Evolutionary conservation across 1,284 basidiomycete species (phyloP).

Genomic region (Calocybe gambosa): DNA sequence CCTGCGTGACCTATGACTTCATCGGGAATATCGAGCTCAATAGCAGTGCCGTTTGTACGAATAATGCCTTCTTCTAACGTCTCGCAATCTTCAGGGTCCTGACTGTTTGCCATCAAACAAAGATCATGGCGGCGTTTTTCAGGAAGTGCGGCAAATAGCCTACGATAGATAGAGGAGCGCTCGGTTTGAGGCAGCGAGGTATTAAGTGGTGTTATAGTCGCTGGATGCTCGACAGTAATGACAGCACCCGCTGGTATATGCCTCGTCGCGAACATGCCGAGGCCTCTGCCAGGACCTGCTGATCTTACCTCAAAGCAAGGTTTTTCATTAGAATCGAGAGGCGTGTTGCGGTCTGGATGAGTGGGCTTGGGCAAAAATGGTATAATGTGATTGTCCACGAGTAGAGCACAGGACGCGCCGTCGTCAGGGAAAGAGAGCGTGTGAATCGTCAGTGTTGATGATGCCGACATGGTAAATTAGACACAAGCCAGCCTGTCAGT

Average conservation of each 20-base stretch:
- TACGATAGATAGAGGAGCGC: constrained; percentile 22
- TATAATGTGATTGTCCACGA: constrained; percentile 15
- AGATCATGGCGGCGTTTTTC: constrained; percentile 19
- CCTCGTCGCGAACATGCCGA: constrained; percentile 31
- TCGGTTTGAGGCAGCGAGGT: constrained; percentile 18
- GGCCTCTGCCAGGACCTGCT: constrained; percentile 26
- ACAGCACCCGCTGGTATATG: constrained; percentile 28
- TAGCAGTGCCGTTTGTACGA: constrained; percentile 28
- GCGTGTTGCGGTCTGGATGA: constrained; percentile 7
- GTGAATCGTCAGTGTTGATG: constrained; percentile 6
- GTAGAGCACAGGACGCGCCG: constrained; percentile 9
- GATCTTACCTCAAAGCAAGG: constrained; percentile 21
- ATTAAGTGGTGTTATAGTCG: constrained; percentile 27
- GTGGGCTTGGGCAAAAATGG: constrained; percentile 11
- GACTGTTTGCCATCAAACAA: constrained; percentile 24
- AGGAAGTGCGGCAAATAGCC: constrained; percentile 22
- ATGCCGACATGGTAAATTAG: constrained; percentile 9
- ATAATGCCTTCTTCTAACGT: constrained; percentile 30
- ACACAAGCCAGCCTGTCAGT: background rate
- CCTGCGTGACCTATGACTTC: constrained; percentile 16
- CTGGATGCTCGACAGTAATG: constrained; percentile 32
- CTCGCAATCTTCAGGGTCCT: constrained; percentile 24
- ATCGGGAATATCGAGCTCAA: constrained; percentile 25
- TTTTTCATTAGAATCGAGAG: constrained; percentile 7
- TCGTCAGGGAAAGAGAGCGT: constrained; percentile 11